A percentile compares a stretch with the other conserved stretches of the same genome.
Conservation (phyloP, 495 filamentous ascomycete genomes). For the Viridothelium virens region DNA sequence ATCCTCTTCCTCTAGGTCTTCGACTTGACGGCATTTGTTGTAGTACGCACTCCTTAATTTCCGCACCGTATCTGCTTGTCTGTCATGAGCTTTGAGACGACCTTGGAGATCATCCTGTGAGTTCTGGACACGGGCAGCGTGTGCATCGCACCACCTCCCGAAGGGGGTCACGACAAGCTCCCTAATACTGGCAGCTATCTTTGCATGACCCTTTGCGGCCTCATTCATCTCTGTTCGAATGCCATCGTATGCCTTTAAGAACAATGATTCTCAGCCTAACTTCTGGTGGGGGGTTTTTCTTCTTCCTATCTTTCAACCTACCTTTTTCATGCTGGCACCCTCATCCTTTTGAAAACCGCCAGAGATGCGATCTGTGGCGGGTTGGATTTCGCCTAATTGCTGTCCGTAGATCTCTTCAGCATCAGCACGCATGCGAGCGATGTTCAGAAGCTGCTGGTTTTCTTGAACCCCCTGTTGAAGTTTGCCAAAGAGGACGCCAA, state of each 20-base stretch:
- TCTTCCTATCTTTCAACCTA: slow-evolving; percentile 36
- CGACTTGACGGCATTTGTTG: slow-evolving; percentile 93
- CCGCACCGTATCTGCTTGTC: slow-evolving; percentile 79
- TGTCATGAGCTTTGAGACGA: slow-evolving; percentile 85
- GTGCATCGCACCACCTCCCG: slow-evolving; percentile 87
- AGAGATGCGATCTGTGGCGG: slow-evolving; percentile 68
- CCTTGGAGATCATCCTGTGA: slow-evolving; percentile 88
- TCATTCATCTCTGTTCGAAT: slow-evolving; percentile 91
- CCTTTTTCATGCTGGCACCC: slow-evolving; percentile 91
- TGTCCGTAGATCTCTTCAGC: slow-evolving; percentile 85
- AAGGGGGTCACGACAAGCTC: slow-evolving; percentile 93
- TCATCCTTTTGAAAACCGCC: slow-evolving; percentile 91
- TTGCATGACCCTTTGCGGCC: slow-evolving; percentile 80
- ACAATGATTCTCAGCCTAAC: slow-evolving; percentile 12
- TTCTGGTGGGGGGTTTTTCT: slow-evolving; percentile 7
- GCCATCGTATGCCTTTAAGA: slow-evolving; percentile 79
- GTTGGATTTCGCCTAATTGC: slow-evolving; percentile 72
- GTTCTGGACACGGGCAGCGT: slow-evolving; percentile 79
- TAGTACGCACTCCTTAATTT: slow-evolving; percentile 94
- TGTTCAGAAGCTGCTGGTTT: slow-evolving; percentile 84
- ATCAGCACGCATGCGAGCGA: slow-evolving; percentile 91
- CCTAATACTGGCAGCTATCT: slow-evolving; percentile 90
- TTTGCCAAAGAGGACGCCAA: slow-evolving; percentile 94
- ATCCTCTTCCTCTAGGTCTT: slow-evolving; percentile 97
- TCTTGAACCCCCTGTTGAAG: slow-evolving; percentile 92